Evolutionary conservation across 768 basidiomycete genomes (phyloP), one percentile per base, ranked within the genome.

Genomic region (Leccinum barrowsii): DNA sequence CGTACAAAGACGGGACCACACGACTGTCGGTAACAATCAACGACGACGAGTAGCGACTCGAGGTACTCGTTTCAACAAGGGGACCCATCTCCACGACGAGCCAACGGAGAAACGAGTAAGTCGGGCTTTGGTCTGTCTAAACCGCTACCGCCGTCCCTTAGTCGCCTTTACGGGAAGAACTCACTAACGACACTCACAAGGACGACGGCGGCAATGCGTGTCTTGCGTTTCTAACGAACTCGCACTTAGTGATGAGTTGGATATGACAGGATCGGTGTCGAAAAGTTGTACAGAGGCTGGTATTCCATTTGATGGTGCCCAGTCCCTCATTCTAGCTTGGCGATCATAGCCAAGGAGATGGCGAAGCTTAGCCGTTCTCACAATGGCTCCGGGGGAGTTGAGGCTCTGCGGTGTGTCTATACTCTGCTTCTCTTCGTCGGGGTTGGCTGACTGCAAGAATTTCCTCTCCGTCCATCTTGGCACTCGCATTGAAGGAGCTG

Each of bases 311-410:
- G 90, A 92, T 19, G 88, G 90, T 34, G 78, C 86, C 5, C 73
- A 83, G 61, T 87, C 90, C 19, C 76, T 93, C 54, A 77, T 92
- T 15, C 75, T 93, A 13, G 82, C 89, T 24, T 93, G 91, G 91
- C 85, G 87, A 64, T 71, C 89, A 76, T 80, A 49, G 80, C 87
- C 10, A 76, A 78, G 58, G 89, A 91, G 66, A 85, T 93, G 85
- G 88, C 79, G 32, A 89, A 85, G 64, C 76, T 92, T 50, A 80
- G 80, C 48, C 81, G 78, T 71, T 77, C 26, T 26, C 81, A 7
- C 89, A 90, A 65, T 93, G 91, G 91, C 70, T 76, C n/a, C 76
- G 77, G 58, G 87, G 84, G n/a, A 83, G 79, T 26, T 24, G 67
- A 70, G 15, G 70, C 70, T 35, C 63, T 82, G 46, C 76, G 75